phyloP scores from a whole-genome alignment of 2,329 filamentous ascomycete species.

The Escovopsis weberi region DNA sequence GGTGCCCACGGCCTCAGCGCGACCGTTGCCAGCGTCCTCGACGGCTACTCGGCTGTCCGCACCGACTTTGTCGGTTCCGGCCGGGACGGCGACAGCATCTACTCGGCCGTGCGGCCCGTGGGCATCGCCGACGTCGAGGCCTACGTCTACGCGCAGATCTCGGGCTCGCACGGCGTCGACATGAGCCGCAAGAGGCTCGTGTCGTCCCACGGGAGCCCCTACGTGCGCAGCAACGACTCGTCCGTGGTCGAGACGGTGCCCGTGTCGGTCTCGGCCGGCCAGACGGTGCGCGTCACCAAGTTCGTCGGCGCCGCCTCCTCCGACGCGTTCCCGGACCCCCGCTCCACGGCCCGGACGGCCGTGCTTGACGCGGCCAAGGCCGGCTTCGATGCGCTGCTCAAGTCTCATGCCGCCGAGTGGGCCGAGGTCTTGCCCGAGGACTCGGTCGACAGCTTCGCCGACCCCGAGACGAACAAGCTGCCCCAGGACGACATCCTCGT shows the following conservation, averaged over 20 bases:
- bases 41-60: constrained; percentile 53
- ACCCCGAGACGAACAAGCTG: constrained; percentile 36
- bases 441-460: constrained; percentile 48
- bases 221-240: constrained; percentile 42
- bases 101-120: constrained; percentile 47
- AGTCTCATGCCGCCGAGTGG: constrained; percentile 48
- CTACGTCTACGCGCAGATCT: constrained; percentile 29
- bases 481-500: constrained; percentile 41
- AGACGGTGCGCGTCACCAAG: constrained; percentile 45
- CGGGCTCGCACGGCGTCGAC: constrained; percentile 17
- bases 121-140: constrained; percentile 49
- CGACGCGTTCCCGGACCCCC: constrained; percentile 49
- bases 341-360: constrained; percentile 38
- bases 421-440: constrained; percentile 41
- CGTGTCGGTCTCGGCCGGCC: constrained; percentile 35
- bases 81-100: constrained; percentile 40
- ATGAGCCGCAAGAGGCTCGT: constrained; percentile 27
- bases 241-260: constrained; percentile 48
- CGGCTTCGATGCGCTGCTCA: constrained; percentile 41
- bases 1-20: constrained; percentile 28
- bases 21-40: constrained; percentile 50
- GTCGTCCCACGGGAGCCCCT: constrained; percentile 22
- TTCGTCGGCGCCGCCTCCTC: constrained; percentile 54
- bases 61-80: constrained; percentile 44
- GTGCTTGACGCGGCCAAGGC: constrained; percentile 27